Base-by-base conservation (phyloP, 805 yeast genomes). In the Teunomyces lycoperdinae region DNA sequence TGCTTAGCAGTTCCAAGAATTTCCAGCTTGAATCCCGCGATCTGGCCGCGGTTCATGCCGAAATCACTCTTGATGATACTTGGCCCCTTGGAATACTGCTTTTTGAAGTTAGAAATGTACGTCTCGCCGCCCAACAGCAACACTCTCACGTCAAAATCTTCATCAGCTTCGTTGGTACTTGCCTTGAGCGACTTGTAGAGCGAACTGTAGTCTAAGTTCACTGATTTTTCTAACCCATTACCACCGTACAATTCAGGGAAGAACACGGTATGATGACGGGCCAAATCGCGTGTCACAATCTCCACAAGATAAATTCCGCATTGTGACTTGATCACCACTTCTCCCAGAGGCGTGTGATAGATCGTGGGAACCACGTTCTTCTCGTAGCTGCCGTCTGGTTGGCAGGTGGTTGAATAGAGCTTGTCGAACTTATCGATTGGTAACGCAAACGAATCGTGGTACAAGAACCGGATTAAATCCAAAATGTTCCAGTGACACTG, bases 401-500 rank as follows among this genome's bases (percentile, higher is more conserved):
- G 8, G 43, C 47, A 36, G 7, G 65, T 57, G 1, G 74, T 76
- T 2, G 74, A 66, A 4, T 70, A 65, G 8, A 61, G 54, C 33
- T 70, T 64, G 2, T 62, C 67, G 66, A 75, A 77, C 0, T 51
- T 31, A 60, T 89, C 96, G 4, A 71, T 62, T 0, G 96, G 94
- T 20, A 87, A 61, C 1, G 84, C 67, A 64, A 92, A 91, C 0
- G 88, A 79, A 5, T 87, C 95, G 64, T 92, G 98, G 61, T 81
- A 80, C 42, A 89, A 67, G 60, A 86, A 92, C 59, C 97, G 74
- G 41, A 88, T 58, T 33, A 87, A 64, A 63, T 92, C 98, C 46
- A 88, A 68, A 50, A 89, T 77, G 64, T 92, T 84, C 98, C 98
- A 92, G 20, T 81, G 83, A 57, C 96, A 91, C 54, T 85, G 90